Conservation (phyloP, 805 yeast species). For the Jamesozyma gamospora region DNA sequence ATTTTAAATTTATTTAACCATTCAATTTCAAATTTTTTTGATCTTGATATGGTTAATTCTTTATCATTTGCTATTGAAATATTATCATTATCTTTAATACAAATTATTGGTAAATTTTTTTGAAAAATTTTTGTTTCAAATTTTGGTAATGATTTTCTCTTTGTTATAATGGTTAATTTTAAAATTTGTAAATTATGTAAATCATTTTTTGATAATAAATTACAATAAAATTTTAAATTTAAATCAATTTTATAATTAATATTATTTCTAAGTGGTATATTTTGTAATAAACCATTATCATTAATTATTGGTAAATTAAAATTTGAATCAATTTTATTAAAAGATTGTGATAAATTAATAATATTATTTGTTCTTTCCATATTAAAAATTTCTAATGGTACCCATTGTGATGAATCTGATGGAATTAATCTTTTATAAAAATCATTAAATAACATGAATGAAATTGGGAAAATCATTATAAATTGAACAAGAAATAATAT, state of each 20-base stretch:
- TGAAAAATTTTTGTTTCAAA: neutral
- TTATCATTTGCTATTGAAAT: constrained; percentile 1
- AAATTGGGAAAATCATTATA: constrained; percentile 20
- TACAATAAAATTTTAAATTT: constrained; percentile 17
- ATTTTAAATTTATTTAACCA: constrained; percentile 18
- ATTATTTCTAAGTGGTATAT: constrained; percentile 15
- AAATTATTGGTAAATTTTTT: constrained; percentile 1
- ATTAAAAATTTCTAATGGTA: constrained; percentile 13
- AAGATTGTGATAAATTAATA: constrained; percentile 6
- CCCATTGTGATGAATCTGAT: constrained; percentile 20
- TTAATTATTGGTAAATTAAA: constrained; percentile 9
- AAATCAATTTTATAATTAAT: constrained; percentile 22
- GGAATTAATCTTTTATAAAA: constrained; percentile 21
- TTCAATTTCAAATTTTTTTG: constrained; percentile 8
- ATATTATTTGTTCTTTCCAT: neutral
- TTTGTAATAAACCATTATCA: constrained; percentile 20
- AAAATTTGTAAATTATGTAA: constrained; percentile 1
- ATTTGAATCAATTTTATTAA: constrained; percentile 11
- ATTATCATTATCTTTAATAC: constrained; percentile 1
- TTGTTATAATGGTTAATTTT: neutral
- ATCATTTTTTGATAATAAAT: neutral
- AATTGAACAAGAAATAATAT: constrained; percentile 15
- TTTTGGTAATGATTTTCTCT: neutral
- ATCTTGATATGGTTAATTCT: constrained; percentile 1
- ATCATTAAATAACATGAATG: constrained; percentile 23